Conservation (phyloP, 2,329 filamentous ascomycete genomes). For the Rosellinia necatrix region DNA sequence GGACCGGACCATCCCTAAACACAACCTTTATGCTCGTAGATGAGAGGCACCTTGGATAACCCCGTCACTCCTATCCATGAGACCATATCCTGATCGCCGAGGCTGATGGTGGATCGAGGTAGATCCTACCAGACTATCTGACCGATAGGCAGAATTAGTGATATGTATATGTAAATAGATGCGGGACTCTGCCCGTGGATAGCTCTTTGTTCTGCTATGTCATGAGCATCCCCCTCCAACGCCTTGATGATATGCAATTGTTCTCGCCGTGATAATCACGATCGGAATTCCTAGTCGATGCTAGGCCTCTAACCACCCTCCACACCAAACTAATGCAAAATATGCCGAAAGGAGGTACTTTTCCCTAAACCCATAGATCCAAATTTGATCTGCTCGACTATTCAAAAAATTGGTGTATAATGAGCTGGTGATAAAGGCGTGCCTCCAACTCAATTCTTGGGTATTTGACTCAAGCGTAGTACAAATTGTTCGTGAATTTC, state of each 20-base stretch:
- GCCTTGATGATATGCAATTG: slow-evolving; percentile 25
- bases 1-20: neutral
- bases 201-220: slow-evolving; percentile 13
- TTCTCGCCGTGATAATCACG: slow-evolving; percentile 1
- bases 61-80: neutral
- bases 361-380: slow-evolving; percentile 11
- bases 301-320: neutral
- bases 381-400: neutral
- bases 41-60: neutral
- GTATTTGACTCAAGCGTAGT: neutral
- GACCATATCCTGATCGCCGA: neutral
- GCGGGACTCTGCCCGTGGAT: neutral
- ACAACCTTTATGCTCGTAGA: neutral
- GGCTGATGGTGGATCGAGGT: neutral
- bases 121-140: neutral
- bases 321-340: slow-evolving; percentile 15
- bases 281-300: neutral
- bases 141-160: neutral
- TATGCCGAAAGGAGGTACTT: slow-evolving; percentile 15
- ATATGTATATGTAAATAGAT: slow-evolving; percentile 2
- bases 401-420: neutral
- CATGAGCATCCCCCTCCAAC: slow-evolving; percentile 13
- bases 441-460: neutral
- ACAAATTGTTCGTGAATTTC: slow-evolving; percentile 16
- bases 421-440: neutral